Base-by-base conservation (phyloP, 2,329 filamentous ascomycete species). In the Colletotrichum tofieldiae region DNA sequence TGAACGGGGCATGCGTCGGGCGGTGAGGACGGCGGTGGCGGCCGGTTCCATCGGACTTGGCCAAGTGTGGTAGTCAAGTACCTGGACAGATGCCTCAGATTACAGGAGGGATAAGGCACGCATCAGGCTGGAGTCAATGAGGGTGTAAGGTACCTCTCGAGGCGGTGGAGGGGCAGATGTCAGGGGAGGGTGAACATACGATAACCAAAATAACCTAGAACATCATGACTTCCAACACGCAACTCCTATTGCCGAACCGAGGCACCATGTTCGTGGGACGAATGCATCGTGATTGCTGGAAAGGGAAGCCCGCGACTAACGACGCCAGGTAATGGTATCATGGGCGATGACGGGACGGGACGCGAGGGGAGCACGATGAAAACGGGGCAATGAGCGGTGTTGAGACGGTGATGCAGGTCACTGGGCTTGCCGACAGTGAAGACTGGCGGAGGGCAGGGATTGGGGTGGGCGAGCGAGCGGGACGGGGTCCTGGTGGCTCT, bases 341-440 rank as follows among this genome's bases (percentile, higher is more conserved):
- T 60, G 66, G 47, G 47, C 54, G 45, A 64, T 72, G 45, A 60
- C 70, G 70, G 70, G 60, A 72, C 70, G 70, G 59, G 51, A 60
- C 70, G 65, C n/a, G 60, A 64, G 66, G 35, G 66, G 54, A 37
- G 12, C 6, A 45, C 12, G 26, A 70, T 70, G 54, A 49, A 39
- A 52, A 69, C 39, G 54, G 65, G 59, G 60, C 59, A 64, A 72
- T 65, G 54, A 72, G 70, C 70, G 65, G 70, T 72, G 70, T 72
- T 72, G 66, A 72, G 70, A 65, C 70, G 70, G 70, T 70, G 70
- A 72, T 70, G 70, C 70, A 72, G 37, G 60, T 72, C 70, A 72
- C 59, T 72, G 70, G 66, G 65, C 65, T 70, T 65, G 66, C 54
- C 65, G 66, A 65, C 59, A 41, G 41, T 72, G 70, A 72, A 72